phyloP scores from a whole-genome alignment of 441 rosid species.

The Capsella rubella region DNA sequence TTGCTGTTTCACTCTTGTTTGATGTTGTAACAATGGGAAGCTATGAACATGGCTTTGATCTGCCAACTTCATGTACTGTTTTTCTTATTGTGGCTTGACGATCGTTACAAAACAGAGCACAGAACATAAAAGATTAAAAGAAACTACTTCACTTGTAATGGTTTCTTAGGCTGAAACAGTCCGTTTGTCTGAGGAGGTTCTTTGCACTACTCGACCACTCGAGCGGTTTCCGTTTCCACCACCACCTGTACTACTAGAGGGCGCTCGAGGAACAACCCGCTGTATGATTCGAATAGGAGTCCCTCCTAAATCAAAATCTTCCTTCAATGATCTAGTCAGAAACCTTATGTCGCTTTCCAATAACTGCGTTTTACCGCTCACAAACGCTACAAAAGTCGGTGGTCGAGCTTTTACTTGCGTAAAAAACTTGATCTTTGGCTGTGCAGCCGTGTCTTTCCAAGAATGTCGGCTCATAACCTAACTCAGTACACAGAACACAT shows the following conservation, averaged over 20 bases:
- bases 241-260: slow-evolving; percentile 24
- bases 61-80: not conserved
- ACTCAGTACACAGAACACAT: slow-evolving; percentile 12
- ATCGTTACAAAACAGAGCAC: not conserved
- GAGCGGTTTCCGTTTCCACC: slow-evolving; percentile 43
- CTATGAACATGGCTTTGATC: no score
- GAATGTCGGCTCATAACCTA: slow-evolving; percentile 97
- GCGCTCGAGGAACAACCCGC: slow-evolving; percentile 52
- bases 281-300: slow-evolving; percentile 91
- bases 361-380: slow-evolving; percentile 68
- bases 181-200: slow-evolving; percentile 70
- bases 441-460: slow-evolving; percentile 90
- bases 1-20: not conserved
- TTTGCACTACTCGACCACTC: slow-evolving; percentile 41
- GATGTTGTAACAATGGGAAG: not conserved
- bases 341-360: slow-evolving; percentile 80
- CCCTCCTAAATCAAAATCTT: slow-evolving; percentile 91
- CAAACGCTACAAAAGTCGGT: slow-evolving; percentile 90
- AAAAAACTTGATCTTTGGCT: slow-evolving; percentile 90
- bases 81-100: not conserved
- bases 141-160: slow-evolving; percentile 13
- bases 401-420: slow-evolving; percentile 99
- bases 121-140: not conserved
- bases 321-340: slow-evolving; percentile 83
- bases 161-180: slow-evolving; percentile 40